Evolutionary conservation across 2,329 filamentous ascomycete genomes (phyloP).

Genomic region (Blumeria graminis): DNA sequence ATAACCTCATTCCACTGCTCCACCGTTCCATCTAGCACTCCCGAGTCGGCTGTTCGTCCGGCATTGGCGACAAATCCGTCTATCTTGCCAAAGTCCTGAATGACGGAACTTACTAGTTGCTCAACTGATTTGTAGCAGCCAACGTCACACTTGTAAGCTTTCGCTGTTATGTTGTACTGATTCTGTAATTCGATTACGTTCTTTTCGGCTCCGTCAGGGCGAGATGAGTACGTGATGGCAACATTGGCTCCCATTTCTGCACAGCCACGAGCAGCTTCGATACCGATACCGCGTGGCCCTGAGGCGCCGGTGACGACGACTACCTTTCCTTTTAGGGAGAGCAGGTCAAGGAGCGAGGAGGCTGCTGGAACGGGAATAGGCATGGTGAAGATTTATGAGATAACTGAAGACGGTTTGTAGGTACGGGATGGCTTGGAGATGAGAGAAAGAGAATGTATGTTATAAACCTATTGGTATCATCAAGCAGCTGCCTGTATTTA

Average conservation of each 20-base stretch:
- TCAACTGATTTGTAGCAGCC: conserved; percentile 28
- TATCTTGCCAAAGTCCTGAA: conserved; percentile 46
- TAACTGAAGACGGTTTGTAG: neutral
- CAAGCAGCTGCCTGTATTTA: neutral
- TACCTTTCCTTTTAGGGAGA: conserved; percentile 36
- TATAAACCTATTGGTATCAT: neutral
- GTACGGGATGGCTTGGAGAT: neutral
- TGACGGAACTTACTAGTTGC: conserved; percentile 28
- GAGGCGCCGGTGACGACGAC: conserved; percentile 37
- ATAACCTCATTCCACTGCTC: conserved; percentile 41
- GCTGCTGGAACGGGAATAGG: conserved; percentile 32
- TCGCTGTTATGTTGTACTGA: conserved; percentile 38
- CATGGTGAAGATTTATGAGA: conserved; percentile 20
- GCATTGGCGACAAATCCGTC: conserved; percentile 47
- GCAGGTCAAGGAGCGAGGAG: conserved; percentile 32
- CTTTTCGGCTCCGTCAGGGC: conserved; percentile 35
- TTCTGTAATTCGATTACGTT: conserved; percentile 36
- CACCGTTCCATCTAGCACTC: conserved; percentile 42
- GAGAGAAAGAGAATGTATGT: neutral
- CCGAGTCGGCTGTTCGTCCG: conserved; percentile 42
- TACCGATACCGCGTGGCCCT: conserved; percentile 42
- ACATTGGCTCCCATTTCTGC: conserved; percentile 22
- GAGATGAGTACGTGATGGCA: conserved; percentile 42
- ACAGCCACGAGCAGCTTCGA: conserved; percentile 39
- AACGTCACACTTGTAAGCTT: conserved; percentile 42